Evolutionary conservation across 495 filamentous ascomycete species (phyloP).

Genomic region (Parmelia sp.): DNA sequence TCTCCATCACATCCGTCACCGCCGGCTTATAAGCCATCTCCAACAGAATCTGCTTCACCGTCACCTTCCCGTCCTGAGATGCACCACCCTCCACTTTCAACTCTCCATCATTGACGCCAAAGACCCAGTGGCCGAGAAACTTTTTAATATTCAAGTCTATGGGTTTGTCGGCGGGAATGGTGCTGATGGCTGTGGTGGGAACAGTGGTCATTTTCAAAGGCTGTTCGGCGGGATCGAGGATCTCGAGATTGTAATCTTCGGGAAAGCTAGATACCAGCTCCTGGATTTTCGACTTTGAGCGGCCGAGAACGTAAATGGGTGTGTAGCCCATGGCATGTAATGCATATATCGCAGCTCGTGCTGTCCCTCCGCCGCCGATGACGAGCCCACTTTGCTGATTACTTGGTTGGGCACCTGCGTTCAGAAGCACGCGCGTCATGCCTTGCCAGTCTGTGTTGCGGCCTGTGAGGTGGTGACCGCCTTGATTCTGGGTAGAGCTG

Average conservation of each 20-base stretch:
- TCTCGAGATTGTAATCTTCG: conserved; percentile 61
- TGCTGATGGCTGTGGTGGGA: conserved; percentile 75
- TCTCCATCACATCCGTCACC: conserved; percentile 75
- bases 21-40: conserved; percentile 97
- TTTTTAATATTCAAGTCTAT: conserved; percentile 68
- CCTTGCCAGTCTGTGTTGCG: conserved; percentile 97
- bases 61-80: not conserved
- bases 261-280: conserved; percentile 69
- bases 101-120: conserved; percentile 39
- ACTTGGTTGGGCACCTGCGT: conserved; percentile 52
- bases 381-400: conserved; percentile 55
- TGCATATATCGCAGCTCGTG: conserved; percentile 84
- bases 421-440: conserved; percentile 76
- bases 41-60: conserved; percentile 52
- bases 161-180: conserved; percentile 82
- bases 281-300: conserved; percentile 60
- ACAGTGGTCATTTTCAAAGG: conserved; percentile 41
- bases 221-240: conserved; percentile 50
- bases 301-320: conserved; percentile 82
- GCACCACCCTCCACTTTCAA: not conserved
- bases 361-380: conserved; percentile 85
- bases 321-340: conserved; percentile 72
- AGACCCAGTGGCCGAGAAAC: conserved; percentile 51
- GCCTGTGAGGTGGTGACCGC: conserved; percentile 56
- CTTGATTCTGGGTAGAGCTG: conserved; percentile 25